Base-by-base conservation (phyloP, 1,284 basidiomycete species). In the Boletus semigastroideus region DNA sequence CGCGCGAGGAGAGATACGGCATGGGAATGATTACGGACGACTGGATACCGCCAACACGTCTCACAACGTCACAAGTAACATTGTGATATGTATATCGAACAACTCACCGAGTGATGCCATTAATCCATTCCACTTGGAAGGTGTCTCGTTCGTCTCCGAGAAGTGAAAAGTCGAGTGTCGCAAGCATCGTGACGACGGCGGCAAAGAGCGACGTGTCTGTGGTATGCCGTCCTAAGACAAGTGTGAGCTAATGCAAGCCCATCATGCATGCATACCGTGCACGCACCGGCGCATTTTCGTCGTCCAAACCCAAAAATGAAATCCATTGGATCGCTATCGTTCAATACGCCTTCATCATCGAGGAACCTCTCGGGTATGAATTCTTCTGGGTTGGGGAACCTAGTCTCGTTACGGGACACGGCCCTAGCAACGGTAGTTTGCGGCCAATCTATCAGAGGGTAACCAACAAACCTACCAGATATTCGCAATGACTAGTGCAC, bases 291-390 rank as follows among this genome's bases (percentile, higher is more conserved):
- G n/a, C 55, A 60, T 30, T 51, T 42, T 30, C 62, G n/a, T 2
- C 62, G 49, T 12, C 64, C 64, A 28, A 63, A 63, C 1, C 62
- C 54, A 31, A 65, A 66, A 11, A 33, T 4, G 11, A 55, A 65
- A 11, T 53, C 47, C 13, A 37, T 27, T 7, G 50, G 60, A 40
- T 62, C 34, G 3, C 57, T 51, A 4, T 52, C 40, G 4, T 50
- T 61, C 13, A 64, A 10, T 14, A 27, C 31, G 0, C 59, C 61
- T 9, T 61, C 30, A 3, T 45, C 46, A 10, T 20, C 19, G 11
- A 67, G 37, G 16, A 51, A 56, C 20, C 56, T 42, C 22, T 65
- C 63, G 0, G 63, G 51, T n/a, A 42, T 25, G 19, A 63, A 61
- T 1, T 37, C 19, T 12, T 64, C 37, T 19, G 63, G 39, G 8